These are phyloP conservation scores for Silene coronaria DNA, from an alignment of 179 eudicot species.

Conservation along the genomic window DNA sequence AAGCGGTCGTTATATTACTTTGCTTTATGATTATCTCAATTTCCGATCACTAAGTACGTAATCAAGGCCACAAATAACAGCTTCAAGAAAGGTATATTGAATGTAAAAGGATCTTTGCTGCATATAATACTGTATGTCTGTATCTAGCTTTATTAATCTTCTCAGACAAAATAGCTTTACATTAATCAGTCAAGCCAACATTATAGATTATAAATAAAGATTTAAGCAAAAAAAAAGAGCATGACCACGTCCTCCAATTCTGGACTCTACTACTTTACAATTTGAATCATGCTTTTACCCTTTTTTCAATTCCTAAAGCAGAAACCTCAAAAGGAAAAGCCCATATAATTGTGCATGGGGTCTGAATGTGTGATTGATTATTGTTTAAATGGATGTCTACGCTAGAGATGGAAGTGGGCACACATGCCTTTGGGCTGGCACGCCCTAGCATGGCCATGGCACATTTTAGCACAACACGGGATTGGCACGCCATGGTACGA, in stretches of 20 bases:
- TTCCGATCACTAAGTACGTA: neutral
- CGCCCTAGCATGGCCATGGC: no score
- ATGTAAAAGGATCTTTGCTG: neutral
- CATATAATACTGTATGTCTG: neutral
- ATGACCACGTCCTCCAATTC: constrained; percentile 9
- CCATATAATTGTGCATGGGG: neutral
- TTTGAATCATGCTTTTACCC: constrained; percentile 6
- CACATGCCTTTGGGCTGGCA: no score
- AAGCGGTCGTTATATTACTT: no score
- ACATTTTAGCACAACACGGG: no score
- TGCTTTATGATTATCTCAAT: neutral
- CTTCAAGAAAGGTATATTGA: neutral
- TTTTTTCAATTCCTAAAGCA: neutral
- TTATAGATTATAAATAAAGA: neutral
- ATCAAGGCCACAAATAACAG: neutral
- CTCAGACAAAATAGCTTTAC: neutral
- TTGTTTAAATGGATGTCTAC: neutral
- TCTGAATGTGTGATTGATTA: neutral
- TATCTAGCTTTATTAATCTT: no score
- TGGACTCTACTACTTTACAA: constrained; percentile 14
- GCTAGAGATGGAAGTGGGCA: no score
- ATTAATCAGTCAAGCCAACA: constrained; percentile 3
- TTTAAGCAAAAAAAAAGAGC: neutral
- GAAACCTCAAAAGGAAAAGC: neutral
- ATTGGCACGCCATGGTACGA: no score